These are phyloP conservation scores for Globisporangium paroecandrum DNA, from an alignment of 352 stramenopile species.

Conservation along the genomic window DNA sequence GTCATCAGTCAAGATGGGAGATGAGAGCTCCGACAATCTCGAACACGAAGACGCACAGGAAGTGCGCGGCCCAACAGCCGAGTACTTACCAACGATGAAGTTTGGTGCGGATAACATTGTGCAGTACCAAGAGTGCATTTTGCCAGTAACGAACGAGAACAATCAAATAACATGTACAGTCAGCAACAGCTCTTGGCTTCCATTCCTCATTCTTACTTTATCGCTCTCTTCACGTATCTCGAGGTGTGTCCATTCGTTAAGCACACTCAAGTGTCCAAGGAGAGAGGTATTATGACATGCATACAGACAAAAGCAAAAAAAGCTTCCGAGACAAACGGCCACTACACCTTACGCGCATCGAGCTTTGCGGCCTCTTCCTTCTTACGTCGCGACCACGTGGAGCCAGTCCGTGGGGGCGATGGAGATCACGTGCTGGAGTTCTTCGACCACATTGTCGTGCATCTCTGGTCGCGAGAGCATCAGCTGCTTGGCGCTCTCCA, in stretches of 20 bases:
- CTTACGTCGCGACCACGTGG: slow-evolving; percentile 51
- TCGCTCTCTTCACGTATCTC: neutral
- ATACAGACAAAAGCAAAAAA: neutral
- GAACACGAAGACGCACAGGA: neutral
- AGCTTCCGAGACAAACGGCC: too few relatives aligned
- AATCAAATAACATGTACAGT: neutral
- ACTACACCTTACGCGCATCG: neutral
- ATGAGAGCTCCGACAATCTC: neutral
- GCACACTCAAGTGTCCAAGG: neutral
- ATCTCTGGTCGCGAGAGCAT: slow-evolving; percentile 69
- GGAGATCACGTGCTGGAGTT: slow-evolving; percentile 80
- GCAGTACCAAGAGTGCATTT: neutral
- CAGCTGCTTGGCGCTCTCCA: slow-evolving; percentile 82
- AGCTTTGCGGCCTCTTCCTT: neutral
- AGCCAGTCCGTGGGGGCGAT: slow-evolving; percentile 88
- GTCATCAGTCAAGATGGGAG: neutral
- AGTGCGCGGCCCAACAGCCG: neutral
- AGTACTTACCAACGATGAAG: neutral
- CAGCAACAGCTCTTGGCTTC: neutral
- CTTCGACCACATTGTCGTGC: slow-evolving; percentile 68
- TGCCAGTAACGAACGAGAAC: neutral
- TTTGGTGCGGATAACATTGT: neutral
- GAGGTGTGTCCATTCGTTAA: neutral
- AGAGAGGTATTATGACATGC: neutral
- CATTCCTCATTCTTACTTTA: neutral